These are phyloP conservation scores for Neurospora sp. DNA, from an alignment of 2,329 filamentous ascomycete genomes.

Conservation along the genomic window DNA sequence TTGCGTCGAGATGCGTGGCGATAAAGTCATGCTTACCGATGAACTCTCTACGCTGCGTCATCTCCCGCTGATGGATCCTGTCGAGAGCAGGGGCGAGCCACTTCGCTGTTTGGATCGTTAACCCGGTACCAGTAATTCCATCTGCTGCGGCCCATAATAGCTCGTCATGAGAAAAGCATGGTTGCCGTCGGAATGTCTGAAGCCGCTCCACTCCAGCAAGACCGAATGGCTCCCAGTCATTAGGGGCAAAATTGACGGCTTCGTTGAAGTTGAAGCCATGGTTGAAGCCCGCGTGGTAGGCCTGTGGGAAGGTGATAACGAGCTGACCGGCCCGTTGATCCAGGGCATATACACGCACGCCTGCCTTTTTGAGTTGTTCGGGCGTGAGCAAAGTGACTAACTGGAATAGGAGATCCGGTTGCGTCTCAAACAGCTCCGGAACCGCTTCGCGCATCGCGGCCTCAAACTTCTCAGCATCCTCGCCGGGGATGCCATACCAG, in stretches of 20 bases:
- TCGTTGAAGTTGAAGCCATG: conserved; percentile 99
- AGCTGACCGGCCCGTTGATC: conserved; percentile 94
- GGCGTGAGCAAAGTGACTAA: conserved; percentile 93
- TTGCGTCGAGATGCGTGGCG: conserved; percentile 24
- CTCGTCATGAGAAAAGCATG: conserved; percentile 96
- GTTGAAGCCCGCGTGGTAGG: conserved; percentile 97
- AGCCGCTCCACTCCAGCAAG: conserved; percentile 77
- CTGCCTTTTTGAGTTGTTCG: conserved; percentile 84
- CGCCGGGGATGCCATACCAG: conserved; percentile 95
- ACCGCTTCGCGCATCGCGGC: conserved; percentile 91
- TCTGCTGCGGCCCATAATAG: conserved; percentile 83
- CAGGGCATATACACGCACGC: conserved; percentile 86
- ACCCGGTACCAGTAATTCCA: conserved; percentile 52
- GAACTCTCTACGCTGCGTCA: conserved; percentile 58
- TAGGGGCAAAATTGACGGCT: conserved; percentile 93
- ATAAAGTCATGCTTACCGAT: conserved; percentile 27
- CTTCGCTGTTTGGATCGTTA: conserved; percentile 81
- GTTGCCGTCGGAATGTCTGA: conserved; percentile 79
- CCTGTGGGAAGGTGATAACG: conserved; percentile 92
- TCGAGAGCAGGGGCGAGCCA: conserved; percentile 87
- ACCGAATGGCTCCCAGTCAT: conserved; percentile 91
- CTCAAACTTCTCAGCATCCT: conserved; percentile 91
- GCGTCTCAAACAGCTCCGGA: conserved; percentile 91
- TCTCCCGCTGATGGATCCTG: conserved; percentile 66
- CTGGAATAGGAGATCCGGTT: conserved; percentile 92